Base-by-base conservation (phyloP, 129 eudicot species). In the Ambrosia artemisiifolia region DNA sequence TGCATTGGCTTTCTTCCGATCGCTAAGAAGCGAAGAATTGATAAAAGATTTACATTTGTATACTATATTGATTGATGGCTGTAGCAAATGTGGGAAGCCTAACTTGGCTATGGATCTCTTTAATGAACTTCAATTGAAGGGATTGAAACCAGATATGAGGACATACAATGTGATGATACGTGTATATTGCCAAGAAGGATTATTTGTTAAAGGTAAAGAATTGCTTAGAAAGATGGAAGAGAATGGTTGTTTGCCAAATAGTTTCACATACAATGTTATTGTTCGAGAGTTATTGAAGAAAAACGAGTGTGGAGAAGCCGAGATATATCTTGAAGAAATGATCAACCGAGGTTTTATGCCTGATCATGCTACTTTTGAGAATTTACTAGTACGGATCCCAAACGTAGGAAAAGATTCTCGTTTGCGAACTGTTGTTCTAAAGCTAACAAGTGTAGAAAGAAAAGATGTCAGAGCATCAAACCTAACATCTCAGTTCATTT, bases 31-130 rank as follows among this genome's bases (percentile, higher is more conserved):
- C 11, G 4, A 33, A 7, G 55, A 42, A n/a, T 5, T 46, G 34
- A 32, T 44, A 32, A 46, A 18, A 9, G 50, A 73, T 32, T 19
- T 61, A 14, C 34, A 6, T 10, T 13, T 43, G 59, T 73, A 73
- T 50, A 62, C 6, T 38, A 73, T 73, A 7, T 60, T 75, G 53
- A 75, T 75, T 24, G 28, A 65, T 65, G 79, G 63, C 51, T 63
- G 65, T n/a, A 18, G 42, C 18, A 75, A 43, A 60, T 6, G 67
- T 11, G 80, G 80, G 61, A 53, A 75, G 18, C 18, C 6, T 30
- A 14, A 35, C 19, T 18, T 50, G 50, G 72, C 71, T 0, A 50
- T 40, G 49, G 65, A 50, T 51, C 49, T 75, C 13, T 65, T 51
- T 36, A 48, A 36, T 1, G 54, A 42, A 17, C 53, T 75, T 38